Percentiles rank a stretch among this genome's conserved stretches.
phyloP scores from a whole-genome alignment of 2,329 filamentous ascomycete species.

The Ophiobolus disseminans region DNA sequence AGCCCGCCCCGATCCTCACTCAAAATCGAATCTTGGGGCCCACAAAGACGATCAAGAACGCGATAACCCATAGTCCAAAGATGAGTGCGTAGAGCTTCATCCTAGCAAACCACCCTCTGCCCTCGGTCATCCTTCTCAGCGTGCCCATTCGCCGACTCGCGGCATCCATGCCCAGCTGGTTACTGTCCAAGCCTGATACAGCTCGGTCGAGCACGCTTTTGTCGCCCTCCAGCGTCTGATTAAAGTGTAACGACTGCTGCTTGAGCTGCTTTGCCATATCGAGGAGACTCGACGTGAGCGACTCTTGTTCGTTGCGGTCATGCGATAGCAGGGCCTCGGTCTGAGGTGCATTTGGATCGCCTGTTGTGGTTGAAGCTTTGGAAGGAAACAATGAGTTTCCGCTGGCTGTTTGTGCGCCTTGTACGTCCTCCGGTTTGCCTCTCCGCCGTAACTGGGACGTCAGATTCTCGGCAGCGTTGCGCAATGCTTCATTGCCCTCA shows the following conservation, averaged over 20 bases:
- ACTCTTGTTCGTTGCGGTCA: constrained; percentile 82
- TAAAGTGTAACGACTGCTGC: constrained; percentile 74
- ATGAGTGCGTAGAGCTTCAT: constrained; percentile 87
- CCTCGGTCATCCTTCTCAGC: constrained; percentile 81
- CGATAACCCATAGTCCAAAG: constrained; percentile 77
- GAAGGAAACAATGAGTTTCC: constrained; percentile 53
- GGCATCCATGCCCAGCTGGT: constrained; percentile 75
- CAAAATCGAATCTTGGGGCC: constrained; percentile 87
- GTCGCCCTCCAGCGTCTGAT: constrained; percentile 73
- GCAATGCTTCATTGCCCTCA: constrained; percentile 42
- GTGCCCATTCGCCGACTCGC: constrained; percentile 79
- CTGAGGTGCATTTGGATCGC: constrained; percentile 36
- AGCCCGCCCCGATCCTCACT: no score
- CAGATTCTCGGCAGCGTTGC: constrained; percentile 43
- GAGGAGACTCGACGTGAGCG: constrained; percentile 80
- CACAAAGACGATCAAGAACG: constrained; percentile 82
- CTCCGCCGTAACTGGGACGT: constrained; percentile 45
- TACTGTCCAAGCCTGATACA: constrained; percentile 77
- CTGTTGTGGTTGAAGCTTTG: constrained; percentile 33
- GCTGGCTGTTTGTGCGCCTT: constrained; percentile 35
- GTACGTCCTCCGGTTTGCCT: constrained; percentile 27
- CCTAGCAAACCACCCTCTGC: constrained; percentile 83
- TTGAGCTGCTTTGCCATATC: constrained; percentile 81
- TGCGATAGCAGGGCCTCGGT: constrained; percentile 75
- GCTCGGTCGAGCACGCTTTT: constrained; percentile 76